Percentiles rank a stretch among this genome's conserved stretches.
Conservation (phyloP, 1,284 basidiomycete genomes). For the Trametes polyzona region DNA sequence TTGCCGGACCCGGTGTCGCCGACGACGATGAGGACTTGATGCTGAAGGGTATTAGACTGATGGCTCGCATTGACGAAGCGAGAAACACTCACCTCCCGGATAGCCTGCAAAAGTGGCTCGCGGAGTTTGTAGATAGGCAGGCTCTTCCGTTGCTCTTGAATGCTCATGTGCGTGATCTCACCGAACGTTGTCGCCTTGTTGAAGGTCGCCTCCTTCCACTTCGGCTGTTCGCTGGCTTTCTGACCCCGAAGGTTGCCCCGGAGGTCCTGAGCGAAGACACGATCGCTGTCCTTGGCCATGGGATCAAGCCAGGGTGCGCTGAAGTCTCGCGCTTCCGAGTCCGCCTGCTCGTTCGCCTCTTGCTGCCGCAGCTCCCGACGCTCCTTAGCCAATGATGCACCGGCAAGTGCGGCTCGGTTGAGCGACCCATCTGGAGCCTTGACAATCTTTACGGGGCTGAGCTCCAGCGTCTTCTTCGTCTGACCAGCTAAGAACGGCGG, state of each 20-base stretch:
- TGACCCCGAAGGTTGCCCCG: constrained; percentile 84
- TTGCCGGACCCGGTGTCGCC: constrained; percentile 87
- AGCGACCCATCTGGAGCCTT: constrained; percentile 95
- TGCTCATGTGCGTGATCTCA: constrained; percentile 88
- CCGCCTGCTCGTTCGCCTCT: constrained; percentile 92
- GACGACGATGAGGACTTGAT: constrained; percentile 91
- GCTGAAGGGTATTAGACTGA: constrained; percentile 53
- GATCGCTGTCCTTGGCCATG: constrained; percentile 89
- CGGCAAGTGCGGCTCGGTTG: constrained; percentile 94
- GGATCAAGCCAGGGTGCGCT: constrained; percentile 97
- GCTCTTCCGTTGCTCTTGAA: constrained; percentile 91
- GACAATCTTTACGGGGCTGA: constrained; percentile 97
- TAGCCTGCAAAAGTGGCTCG: constrained; percentile 90
- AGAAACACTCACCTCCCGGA: constrained; percentile 71
- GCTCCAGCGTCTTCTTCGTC: constrained; percentile 92
- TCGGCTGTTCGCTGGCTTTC: constrained; percentile 81
- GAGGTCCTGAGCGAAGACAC: constrained; percentile 92
- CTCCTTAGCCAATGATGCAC: constrained; percentile 93
- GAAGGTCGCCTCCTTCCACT: constrained; percentile 93
- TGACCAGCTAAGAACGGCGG: constrained; percentile 96
- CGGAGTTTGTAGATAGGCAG: constrained; percentile 96
- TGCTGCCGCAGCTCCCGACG: constrained; percentile 93
- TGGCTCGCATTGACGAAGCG: neutral
- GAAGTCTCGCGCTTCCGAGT: constrained; percentile 92
- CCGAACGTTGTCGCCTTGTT: constrained; percentile 98